A percentile compares a stretch with the other conserved stretches of the same genome.
These are phyloP conservation scores for Neurospora hispaniola DNA, from an alignment of 495 filamentous ascomycete species.

Conservation along the genomic window DNA sequence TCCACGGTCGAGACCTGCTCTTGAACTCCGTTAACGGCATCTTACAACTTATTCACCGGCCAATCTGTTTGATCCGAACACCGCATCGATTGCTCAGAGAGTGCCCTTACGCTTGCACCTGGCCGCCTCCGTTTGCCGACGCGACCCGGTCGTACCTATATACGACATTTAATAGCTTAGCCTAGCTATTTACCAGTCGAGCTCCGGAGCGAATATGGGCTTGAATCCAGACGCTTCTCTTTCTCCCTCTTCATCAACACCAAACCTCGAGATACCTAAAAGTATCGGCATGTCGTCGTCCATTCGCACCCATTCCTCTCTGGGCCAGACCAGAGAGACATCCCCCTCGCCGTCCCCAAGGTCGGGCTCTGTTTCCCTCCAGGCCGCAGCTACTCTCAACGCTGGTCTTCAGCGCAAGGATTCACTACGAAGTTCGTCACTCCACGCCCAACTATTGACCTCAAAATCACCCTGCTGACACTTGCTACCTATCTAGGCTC, in stretches of 20 bases:
- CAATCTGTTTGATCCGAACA: neutral
- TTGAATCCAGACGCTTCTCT: neutral
- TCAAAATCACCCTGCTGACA: constrained; percentile 8
- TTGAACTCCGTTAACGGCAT: neutral
- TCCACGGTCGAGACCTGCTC: neutral
- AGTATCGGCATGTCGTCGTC: constrained; percentile 19
- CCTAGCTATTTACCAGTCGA: neutral
- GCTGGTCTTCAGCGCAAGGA: constrained; percentile 56
- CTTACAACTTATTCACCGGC: neutral
- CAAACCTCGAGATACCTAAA: constrained; percentile 5
- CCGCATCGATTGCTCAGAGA: neutral
- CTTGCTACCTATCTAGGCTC: constrained; percentile 28
- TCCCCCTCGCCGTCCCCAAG: constrained; percentile 45
- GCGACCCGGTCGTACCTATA: neutral
- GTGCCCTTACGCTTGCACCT: neutral
- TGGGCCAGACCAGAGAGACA: constrained; percentile 17
- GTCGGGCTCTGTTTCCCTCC: constrained; percentile 51
- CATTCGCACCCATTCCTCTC: constrained; percentile 34
- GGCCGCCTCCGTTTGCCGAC: neutral
- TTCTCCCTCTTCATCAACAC: constrained; percentile 14
- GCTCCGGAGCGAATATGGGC: neutral
- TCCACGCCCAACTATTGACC: constrained; percentile 5
- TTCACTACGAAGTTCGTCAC: constrained; percentile 37
- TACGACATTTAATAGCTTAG: neutral
- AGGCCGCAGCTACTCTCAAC: constrained; percentile 59